Base-by-base conservation (phyloP, 495 filamentous ascomycete species). In the Letharia columbiana region DNA sequence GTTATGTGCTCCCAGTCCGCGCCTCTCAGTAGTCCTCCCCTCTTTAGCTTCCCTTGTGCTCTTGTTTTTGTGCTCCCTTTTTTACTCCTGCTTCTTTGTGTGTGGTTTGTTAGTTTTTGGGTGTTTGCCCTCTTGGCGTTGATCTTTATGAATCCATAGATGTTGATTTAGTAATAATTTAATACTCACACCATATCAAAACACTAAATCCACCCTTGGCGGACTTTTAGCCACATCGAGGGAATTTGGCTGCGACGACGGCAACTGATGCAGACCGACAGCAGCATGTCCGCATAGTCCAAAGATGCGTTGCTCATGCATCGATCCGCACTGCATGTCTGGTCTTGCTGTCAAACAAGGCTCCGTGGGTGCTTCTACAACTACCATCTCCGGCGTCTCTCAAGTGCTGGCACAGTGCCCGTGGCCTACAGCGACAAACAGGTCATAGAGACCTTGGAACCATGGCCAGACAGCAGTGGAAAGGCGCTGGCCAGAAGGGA, bases 301-400 rank as follows among this genome's bases (percentile, higher is more conserved):
- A 35, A 65, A 37, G 13, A 65, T 65, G 63, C 31, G 20, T 65
- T 40, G 63, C 63, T 60, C 63, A 65, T 65, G 63, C 33, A 60
- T 65, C 54, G 10, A 40, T 44, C 54, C 33, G 45, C 56, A 23
- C 6, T 40, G 47, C 63, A 56, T 39, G 12, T 59, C 31, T 44
- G 42, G 42, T 57, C 44, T 47, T 50, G 63, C 54, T 58, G 33
- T 50, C 57, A 28, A 12, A 13, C 31, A 13, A 50, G 13, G 11
- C 20, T 44, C n/a, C 13, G 18, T 11, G 17, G 41, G 39, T 15
- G 4, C 10, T 15, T 39, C 31, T n/a, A 11, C 56, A 49, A 10
- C n/a, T 17, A 17, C 47, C 28, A 50, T 23, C 0, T 31, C 42
- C 63, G 42, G n/a, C 56, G 35, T 33, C 31, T 33, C n/a, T 65